Percentiles rank a stretch among this genome's conserved stretches.
Evolutionary conservation across 768 basidiomycete species (phyloP).

Genomic region (Agrocybe pediades): DNA sequence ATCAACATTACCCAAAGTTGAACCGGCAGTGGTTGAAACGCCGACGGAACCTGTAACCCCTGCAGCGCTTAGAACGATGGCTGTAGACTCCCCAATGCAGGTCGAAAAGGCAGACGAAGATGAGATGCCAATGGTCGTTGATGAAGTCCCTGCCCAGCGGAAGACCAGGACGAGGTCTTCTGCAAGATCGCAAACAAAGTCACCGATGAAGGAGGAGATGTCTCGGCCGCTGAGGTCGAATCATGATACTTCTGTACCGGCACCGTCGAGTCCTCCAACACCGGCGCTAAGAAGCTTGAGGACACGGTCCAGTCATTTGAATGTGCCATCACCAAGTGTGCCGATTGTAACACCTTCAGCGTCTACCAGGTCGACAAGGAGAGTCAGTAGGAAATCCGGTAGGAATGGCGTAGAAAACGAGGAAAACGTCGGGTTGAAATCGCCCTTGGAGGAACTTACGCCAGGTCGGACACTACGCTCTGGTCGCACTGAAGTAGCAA

Average conservation of each 20-base stretch:
- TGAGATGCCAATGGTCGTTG: slow-evolving; percentile 18
- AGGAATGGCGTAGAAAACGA: slow-evolving; percentile 22
- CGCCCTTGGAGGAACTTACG: slow-evolving; percentile 32
- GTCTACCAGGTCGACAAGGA: slow-evolving; percentile 12
- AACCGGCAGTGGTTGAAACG: background rate
- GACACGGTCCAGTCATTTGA: slow-evolving; percentile 17
- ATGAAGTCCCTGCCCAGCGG: slow-evolving; percentile 5
- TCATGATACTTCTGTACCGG: slow-evolving; percentile 4
- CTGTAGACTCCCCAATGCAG: slow-evolving; percentile 10
- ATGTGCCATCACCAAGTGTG: slow-evolving; percentile 7
- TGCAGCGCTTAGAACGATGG: background rate
- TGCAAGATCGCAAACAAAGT: slow-evolving; percentile 9
- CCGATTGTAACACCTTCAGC: slow-evolving; percentile 7
- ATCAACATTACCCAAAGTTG: slow-evolving; percentile 6
- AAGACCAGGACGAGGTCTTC: slow-evolving; percentile 15
- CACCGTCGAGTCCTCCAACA: slow-evolving; percentile 10
- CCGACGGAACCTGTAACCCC: slow-evolving; percentile 12
- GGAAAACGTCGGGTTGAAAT: slow-evolving; percentile 23
- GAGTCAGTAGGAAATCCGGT: slow-evolving; percentile 10
- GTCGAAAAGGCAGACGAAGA: slow-evolving; percentile 6
- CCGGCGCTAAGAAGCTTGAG: slow-evolving; percentile 8
- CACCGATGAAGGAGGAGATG: slow-evolving; percentile 10
- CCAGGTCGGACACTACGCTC: slow-evolving; percentile 32
- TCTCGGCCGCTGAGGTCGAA: slow-evolving; percentile 2
- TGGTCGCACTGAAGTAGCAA: slow-evolving; percentile 18